Evolutionary conservation across 1,139 yeast genomes (phyloP).

Genomic region (Geotrichum citri-aurantii): DNA sequence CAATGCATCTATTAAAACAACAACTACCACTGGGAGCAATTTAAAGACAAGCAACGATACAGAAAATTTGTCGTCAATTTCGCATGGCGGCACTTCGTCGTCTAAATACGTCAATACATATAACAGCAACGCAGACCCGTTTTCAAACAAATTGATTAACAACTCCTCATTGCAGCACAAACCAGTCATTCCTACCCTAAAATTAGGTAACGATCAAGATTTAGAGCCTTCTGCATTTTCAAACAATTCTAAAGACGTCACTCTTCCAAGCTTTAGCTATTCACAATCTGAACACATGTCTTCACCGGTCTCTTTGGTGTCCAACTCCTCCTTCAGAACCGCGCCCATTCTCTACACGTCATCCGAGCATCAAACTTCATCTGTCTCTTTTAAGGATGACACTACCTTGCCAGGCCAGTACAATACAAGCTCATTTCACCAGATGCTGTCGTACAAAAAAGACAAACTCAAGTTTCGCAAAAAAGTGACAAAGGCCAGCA

Average conservation of each 20-base stretch:
- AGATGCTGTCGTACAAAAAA: conserved; percentile 26
- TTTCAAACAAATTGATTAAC: background rate
- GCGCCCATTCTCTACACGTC: conserved; percentile 2
- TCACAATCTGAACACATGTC: conserved; percentile 1
- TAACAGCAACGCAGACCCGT: background rate
- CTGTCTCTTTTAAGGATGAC: conserved; percentile 16
- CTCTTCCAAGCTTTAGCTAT: conserved; percentile 4
- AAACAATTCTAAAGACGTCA: background rate
- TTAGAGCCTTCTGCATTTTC: background rate
- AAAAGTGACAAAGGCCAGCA: conserved; percentile 24
- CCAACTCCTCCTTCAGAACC: conserved; percentile 5
- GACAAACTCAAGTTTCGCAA: conserved; percentile 22
- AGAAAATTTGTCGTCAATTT: conserved; percentile 11
- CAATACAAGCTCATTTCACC: conserved; percentile 11
- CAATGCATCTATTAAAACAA: conserved; percentile 4
- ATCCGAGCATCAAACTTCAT: conserved; percentile 1
- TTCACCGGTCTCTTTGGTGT: conserved; percentile 18
- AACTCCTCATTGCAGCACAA: background rate
- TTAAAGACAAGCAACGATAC: conserved; percentile 17
- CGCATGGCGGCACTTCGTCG: conserved; percentile 2
- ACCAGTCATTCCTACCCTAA: background rate
- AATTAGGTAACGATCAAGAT: background rate
- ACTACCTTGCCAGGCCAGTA: conserved; percentile 6
- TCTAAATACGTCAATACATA: background rate
- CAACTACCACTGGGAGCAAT: conserved; percentile 1